These are phyloP conservation scores for Aspergillus pseudoglaucus DNA, from an alignment of 2,329 filamentous ascomycete species.

Conservation along the genomic window DNA sequence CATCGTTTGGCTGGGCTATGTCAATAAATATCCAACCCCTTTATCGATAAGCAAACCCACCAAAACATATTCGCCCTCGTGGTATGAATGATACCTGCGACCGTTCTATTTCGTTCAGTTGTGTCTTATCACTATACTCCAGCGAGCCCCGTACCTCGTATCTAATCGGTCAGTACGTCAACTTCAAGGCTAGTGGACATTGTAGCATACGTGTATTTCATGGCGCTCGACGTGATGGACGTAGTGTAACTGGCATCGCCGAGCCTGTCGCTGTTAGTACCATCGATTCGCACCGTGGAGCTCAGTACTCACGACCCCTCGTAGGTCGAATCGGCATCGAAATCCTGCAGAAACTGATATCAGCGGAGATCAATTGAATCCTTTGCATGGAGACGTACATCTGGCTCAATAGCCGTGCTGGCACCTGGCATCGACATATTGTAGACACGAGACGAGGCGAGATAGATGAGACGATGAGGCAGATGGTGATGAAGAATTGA, in stretches of 20 bases:
- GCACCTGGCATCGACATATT: not conserved
- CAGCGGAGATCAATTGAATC: not conserved
- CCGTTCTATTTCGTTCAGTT: slow-evolving; percentile 18
- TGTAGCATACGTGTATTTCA: slow-evolving; percentile 22
- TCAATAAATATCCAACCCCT: not conserved
- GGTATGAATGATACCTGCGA: slow-evolving; percentile 27
- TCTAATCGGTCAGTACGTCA: slow-evolving; percentile 8
- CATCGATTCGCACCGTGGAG: not conserved
- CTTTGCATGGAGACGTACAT: slow-evolving; percentile 9
- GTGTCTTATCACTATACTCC: not conserved
- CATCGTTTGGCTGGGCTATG: slow-evolving; percentile 23
- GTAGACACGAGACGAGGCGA: not conserved
- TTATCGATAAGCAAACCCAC: slow-evolving; percentile 9
- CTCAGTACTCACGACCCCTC: slow-evolving; percentile 19
- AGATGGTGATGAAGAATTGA: not conserved
- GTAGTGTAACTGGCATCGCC: slow-evolving; percentile 23
- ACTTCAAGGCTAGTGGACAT: not conserved
- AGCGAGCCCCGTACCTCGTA: slow-evolving; percentile 21
- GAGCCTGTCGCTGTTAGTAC: slow-evolving; percentile 6
- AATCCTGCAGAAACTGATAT: slow-evolving; percentile 10
- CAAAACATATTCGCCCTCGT: slow-evolving; percentile 25
- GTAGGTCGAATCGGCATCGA: slow-evolving; percentile 22
- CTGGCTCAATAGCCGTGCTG: slow-evolving; percentile 16
- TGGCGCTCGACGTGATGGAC: slow-evolving; percentile 24
- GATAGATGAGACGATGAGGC: not conserved